Conservation (phyloP, 2,329 filamentous ascomycete species). For the Hypoxylon rubiginosum region DNA sequence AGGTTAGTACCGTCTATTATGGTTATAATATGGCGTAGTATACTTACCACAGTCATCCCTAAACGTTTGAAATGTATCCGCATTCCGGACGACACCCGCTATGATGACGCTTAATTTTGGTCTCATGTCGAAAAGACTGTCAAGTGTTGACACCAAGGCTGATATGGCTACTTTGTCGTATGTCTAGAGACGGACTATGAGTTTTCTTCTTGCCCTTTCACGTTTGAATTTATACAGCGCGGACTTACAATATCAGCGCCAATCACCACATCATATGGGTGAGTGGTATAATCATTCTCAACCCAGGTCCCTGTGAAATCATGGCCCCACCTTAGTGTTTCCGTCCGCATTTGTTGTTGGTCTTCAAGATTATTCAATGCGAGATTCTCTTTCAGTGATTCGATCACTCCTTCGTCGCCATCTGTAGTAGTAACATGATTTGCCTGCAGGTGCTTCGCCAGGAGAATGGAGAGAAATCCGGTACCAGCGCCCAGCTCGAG, state of each 20-base stretch:
- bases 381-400: slow-evolving; percentile 65
- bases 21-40: background rate
- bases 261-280: slow-evolving; percentile 50
- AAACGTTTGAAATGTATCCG: slow-evolving; percentile 72
- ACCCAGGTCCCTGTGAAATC: slow-evolving; percentile 46
- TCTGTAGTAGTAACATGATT: slow-evolving; percentile 71
- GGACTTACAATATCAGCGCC: slow-evolving; percentile 52
- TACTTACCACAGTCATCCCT: slow-evolving; percentile 68
- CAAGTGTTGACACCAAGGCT: slow-evolving; percentile 68
- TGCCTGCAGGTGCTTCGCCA: slow-evolving; percentile 69
- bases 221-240: background rate
- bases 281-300: slow-evolving; percentile 40
- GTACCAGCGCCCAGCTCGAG: slow-evolving; percentile 77
- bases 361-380: slow-evolving; percentile 63
- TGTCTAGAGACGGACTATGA: slow-evolving; percentile 59
- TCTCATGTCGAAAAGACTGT: slow-evolving; percentile 68
- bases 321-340: slow-evolving; percentile 54
- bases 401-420: slow-evolving; percentile 68
- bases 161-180: slow-evolving; percentile 71
- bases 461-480: slow-evolving; percentile 74
- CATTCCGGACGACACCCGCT: slow-evolving; percentile 72
- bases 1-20: background rate
- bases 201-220: background rate
- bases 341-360: slow-evolving; percentile 41
- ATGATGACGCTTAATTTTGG: slow-evolving; percentile 67